Evolutionary conservation across 106 monocot species (phyloP).

Genomic region (Acorus gramineus): DNA sequence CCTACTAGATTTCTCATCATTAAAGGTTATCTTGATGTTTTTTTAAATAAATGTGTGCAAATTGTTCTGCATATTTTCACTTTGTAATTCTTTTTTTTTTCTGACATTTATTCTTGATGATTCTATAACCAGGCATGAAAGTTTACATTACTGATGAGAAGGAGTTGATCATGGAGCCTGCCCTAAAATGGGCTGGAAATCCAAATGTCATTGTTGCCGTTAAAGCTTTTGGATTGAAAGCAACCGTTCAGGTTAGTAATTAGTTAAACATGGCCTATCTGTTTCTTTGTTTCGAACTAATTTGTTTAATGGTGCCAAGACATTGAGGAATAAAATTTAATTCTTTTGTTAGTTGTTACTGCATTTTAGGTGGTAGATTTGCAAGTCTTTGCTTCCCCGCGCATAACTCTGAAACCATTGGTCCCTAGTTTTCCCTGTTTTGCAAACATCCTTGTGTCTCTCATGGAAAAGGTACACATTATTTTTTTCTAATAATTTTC

Average conservation of each 20-base stretch:
- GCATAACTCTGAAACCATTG: conserved; percentile 46
- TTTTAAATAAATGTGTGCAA: no score
- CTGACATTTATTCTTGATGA: no score
- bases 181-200: conserved; percentile 56
- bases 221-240: conserved; percentile 45
- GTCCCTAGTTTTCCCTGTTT: conserved; percentile 56
- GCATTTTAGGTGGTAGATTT: conserved; percentile 41
- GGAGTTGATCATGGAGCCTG: conserved; percentile 49
- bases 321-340: no score
- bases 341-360: conserved; percentile 1
- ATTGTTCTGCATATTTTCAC: no score
- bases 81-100: no score
- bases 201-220: conserved; percentile 34
- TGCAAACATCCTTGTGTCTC: conserved; percentile 40
- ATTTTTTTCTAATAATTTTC: not conserved
- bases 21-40: no score
- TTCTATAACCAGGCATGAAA: conserved; percentile 21
- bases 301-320: not conserved
- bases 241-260: conserved; percentile 23
- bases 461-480: conserved; percentile 53
- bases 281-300: not conserved
- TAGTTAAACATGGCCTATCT: not conserved
- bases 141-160: conserved; percentile 30
- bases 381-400: conserved; percentile 46
- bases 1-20: no score